Percentiles rank a stretch among this genome's conserved stretches.
These are phyloP conservation scores for Trichoderma gamsii DNA, from an alignment of 495 filamentous ascomycete species.

Conservation along the genomic window DNA sequence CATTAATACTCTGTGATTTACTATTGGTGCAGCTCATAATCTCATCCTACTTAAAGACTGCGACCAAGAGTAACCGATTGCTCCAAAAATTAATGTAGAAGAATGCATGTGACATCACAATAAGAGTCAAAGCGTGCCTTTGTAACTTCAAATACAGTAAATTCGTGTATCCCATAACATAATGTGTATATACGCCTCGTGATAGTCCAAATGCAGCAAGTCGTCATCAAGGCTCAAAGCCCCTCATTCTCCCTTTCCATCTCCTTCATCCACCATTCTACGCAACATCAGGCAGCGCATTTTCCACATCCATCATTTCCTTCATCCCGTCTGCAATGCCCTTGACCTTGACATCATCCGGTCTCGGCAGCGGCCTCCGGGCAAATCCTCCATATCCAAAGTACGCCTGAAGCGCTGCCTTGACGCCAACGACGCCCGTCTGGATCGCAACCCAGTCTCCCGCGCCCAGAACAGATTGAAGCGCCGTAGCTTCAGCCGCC, in stretches of 20 bases:
- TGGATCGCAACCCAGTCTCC: conserved; percentile 88
- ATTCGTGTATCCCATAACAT: background rate
- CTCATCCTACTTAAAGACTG: background rate
- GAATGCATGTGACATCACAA: background rate
- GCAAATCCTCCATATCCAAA: conserved; percentile 76
- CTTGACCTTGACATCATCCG: conserved; percentile 23
- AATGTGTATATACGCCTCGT: background rate
- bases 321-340: background rate
- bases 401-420: conserved; percentile 68
- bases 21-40: background rate
- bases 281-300: background rate
- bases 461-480: conserved; percentile 73
- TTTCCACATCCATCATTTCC: conserved; percentile 6
- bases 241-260: background rate
- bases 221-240: background rate
- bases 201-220: conserved; percentile 1
- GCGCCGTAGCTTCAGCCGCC: conserved; percentile 60
- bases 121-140: background rate
- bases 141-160: background rate
- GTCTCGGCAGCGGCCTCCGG: conserved; percentile 69
- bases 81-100: background rate
- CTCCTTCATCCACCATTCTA: background rate
- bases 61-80: background rate
- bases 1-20: background rate
- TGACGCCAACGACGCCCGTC: conserved; percentile 79